Conservation (phyloP, 257 asterid species). For the Craterostigma plantagineum region DNA sequence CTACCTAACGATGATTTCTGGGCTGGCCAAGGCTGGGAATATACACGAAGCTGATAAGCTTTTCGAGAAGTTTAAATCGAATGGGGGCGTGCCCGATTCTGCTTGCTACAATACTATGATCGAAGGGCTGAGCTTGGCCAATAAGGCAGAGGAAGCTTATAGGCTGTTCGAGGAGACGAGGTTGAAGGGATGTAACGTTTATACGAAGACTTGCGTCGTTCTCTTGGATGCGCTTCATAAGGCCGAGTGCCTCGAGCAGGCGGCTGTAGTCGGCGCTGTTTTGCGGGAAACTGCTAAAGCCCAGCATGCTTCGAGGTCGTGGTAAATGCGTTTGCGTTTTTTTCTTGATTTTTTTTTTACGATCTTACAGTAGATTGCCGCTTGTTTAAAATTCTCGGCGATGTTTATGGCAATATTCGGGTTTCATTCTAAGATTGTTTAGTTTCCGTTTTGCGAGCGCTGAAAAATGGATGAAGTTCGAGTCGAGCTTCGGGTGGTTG, state of each 20-base stretch:
- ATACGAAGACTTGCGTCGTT: conserved; percentile 67
- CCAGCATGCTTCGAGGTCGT: conserved; percentile 70
- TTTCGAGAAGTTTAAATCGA: conserved; percentile 52
- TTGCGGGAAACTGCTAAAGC: conserved; percentile 78
- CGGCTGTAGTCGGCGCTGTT: conserved; percentile 86
- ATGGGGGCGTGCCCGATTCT: conserved; percentile 82
- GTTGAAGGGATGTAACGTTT: conserved; percentile 54
- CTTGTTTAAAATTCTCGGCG: too few relatives aligned
- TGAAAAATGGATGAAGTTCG: too few relatives aligned
- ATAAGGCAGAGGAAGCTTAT: conserved; percentile 72
- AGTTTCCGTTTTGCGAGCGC: too few relatives aligned
- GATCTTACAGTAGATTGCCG: too few relatives aligned
- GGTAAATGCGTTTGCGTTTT: conserved; percentile 12
- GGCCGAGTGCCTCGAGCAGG: conserved; percentile 89
- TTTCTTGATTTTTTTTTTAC: background rate
- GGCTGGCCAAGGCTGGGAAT: conserved; percentile 92
- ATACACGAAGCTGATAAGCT: conserved; percentile 55
- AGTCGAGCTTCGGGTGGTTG: too few relatives aligned
- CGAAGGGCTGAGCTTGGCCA: conserved; percentile 67
- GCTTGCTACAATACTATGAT: conserved; percentile 82
- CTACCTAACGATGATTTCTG: conserved; percentile 77
- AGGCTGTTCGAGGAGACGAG: conserved; percentile 71
- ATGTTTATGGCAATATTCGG: too few relatives aligned
- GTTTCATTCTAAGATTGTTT: too few relatives aligned
- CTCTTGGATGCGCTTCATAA: conserved; percentile 85